phyloP scores from a whole-genome alignment of 1,139 yeast genomes.

The Suhomyces anneliseae region DNA sequence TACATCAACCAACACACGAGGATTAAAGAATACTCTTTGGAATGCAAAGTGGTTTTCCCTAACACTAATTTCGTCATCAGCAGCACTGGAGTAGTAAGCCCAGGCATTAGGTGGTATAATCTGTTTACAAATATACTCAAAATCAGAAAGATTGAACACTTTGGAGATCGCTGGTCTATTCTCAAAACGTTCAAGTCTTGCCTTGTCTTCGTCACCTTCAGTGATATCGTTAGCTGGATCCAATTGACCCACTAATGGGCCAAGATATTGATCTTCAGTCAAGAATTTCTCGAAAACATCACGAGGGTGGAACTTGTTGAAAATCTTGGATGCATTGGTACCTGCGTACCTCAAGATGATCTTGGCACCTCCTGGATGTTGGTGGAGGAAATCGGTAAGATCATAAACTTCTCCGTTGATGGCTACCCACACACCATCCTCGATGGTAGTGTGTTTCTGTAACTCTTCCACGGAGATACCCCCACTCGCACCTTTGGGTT shows the following conservation, averaged over 20 bases:
- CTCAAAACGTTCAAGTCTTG: slow-evolving; percentile 29
- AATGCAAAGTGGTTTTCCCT: slow-evolving; percentile 89
- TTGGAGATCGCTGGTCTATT: slow-evolving; percentile 24
- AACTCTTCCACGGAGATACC: slow-evolving; percentile 32
- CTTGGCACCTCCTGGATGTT: slow-evolving; percentile 59
- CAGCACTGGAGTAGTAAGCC: slow-evolving; percentile 89
- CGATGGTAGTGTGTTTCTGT: slow-evolving; percentile 31
- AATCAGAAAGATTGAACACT: slow-evolving; percentile 51
- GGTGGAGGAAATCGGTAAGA: slow-evolving; percentile 46
- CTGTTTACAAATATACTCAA: slow-evolving; percentile 66
- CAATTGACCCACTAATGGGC: slow-evolving; percentile 17
- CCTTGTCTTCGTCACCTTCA: slow-evolving; percentile 22
- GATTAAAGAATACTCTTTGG: slow-evolving; percentile 84
- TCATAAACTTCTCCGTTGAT: slow-evolving; percentile 54
- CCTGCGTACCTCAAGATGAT: slow-evolving; percentile 57
- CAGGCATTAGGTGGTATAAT: slow-evolving; percentile 78
- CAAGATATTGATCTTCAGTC: slow-evolving; percentile 30
- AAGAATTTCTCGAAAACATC: slow-evolving; percentile 61
- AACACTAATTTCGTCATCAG: slow-evolving; percentile 87
- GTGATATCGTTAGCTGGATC: slow-evolving; percentile 17
- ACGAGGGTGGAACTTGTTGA: slow-evolving; percentile 82
- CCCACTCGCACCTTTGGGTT: background rate
- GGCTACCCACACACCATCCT: slow-evolving; percentile 55
- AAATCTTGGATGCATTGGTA: slow-evolving; percentile 56
- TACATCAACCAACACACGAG: slow-evolving; percentile 81